Evolutionary conservation across 805 yeast species (phyloP).

Genomic region (Cyberlindnera veronae): DNA sequence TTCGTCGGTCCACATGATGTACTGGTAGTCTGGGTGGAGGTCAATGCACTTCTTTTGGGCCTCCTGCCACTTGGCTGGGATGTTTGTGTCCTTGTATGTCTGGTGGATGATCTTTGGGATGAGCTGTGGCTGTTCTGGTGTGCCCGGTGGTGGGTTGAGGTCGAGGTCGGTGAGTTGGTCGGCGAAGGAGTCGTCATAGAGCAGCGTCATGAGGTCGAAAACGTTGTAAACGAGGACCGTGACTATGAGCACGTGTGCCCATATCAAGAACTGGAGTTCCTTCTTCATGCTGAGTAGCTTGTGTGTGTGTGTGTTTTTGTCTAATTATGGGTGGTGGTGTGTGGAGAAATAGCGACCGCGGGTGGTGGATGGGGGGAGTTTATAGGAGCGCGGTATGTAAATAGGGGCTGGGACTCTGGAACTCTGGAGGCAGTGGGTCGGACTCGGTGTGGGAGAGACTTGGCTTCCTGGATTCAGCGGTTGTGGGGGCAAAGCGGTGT

Average conservation of each 20-base stretch:
- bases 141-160: conserved; percentile 48
- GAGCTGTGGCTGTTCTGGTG: conserved; percentile 44
- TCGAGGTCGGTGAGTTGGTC: conserved; percentile 65
- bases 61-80: conserved; percentile 78
- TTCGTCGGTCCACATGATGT: conserved; percentile 87
- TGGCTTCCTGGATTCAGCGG: too few species aligned
- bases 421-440: too few species aligned
- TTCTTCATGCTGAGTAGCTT: conserved; percentile 46
- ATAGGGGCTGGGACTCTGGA: too few species aligned
- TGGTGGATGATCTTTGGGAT: conserved; percentile 93
- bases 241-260: conserved; percentile 49
- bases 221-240: conserved; percentile 51
- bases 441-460: too few species aligned
- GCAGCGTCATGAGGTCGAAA: conserved; percentile 67
- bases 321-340: too few species aligned
- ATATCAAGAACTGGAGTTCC: conserved; percentile 58
- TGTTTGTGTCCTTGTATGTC: conserved; percentile 74
- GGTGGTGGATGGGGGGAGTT: too few species aligned
- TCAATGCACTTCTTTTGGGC: conserved; percentile 77
- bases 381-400: too few species aligned
- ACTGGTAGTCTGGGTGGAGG: conserved; percentile 83
- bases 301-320: too few species aligned
- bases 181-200: conserved; percentile 66
- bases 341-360: too few species aligned
- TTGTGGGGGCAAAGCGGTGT: too few species aligned